Percentiles rank a stretch among this genome's conserved stretches.
These are phyloP conservation scores for Austropuccinia psidii DNA, from an alignment of 1,284 basidiomycete species.

Conservation along the genomic window DNA sequence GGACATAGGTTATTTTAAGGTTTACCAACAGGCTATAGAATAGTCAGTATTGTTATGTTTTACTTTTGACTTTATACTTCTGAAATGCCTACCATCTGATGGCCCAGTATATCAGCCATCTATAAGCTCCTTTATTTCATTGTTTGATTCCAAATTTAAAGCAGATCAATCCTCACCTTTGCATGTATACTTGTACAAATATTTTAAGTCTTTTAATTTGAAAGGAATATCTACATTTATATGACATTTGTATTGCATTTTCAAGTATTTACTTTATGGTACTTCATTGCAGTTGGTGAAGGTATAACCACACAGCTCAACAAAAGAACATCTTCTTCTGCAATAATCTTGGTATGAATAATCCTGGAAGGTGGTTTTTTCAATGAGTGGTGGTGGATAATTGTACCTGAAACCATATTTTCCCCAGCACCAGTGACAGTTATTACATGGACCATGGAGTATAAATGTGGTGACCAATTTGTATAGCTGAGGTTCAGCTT, in stretches of 20 bases:
- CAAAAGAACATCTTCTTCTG: not conserved
- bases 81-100: not conserved
- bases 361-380: not conserved
- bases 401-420: not conserved
- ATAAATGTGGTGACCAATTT: not conserved
- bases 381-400: not conserved
- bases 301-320: not conserved
- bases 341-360: not conserved
- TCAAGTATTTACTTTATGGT: not conserved
- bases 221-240: not conserved
- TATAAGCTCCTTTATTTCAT: not conserved
- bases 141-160: not conserved
- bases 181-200: conserved; percentile 6
- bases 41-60: no score
- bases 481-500: not conserved
- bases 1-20: not conserved
- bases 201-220: not conserved
- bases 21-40: not conserved
- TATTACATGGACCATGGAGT: not conserved
- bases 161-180: conserved; percentile 3
- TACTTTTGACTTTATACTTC: no score
- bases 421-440: not conserved
- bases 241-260: not conserved
- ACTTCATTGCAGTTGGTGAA: conserved; percentile 2
- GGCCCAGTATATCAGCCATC: not conserved